Evolutionary conservation across 306 rosid species (phyloP), one percentile per base, ranked within the genome.

Genomic region (Cucumis melo): DNA sequence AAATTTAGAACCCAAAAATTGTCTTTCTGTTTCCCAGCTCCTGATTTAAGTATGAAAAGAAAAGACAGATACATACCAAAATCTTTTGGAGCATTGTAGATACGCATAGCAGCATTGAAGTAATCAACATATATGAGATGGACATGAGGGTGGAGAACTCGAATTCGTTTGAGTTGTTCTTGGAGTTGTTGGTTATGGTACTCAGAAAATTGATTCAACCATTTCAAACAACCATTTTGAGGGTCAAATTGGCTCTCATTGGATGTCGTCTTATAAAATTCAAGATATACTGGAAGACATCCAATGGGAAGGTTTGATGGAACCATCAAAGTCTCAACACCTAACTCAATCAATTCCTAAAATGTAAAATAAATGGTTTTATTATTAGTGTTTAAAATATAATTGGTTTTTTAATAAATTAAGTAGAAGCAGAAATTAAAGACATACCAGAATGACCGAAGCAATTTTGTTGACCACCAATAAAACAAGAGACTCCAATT

Each of bases 221-320:
- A 82, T 17, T 38, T 79, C 42, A 88, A 70, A 39, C 92, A 88
- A 23, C 86, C 88, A 17, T 32, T 57, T 76, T 20, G 7, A 1
- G 67, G 56, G 11, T 88, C 36, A 32, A 3, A 32, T 32, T 32
- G 36, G 36, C 5, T 85, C 55, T 84, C 80, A 51, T 79, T 73
- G 8, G 12, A 10, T 1, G 82, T 84, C 53, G 82, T 84, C 53
- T 73, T 66, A 48, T 82, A 86, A 0, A 0, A 0, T 32, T 86
- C 77, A 80, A 88, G 78, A 78, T 70, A 84, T 0, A 14, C 0
- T 27, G 74, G 44, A 36, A 1, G 27, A 64, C 92, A 86, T 20
- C 88, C 91, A 0, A 86, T 1, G 64, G 89, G 89, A 0, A 77
- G 29, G 80, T 77, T 81, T 32, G 88, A 89, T 3, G 89, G 89